Base-by-base conservation (phyloP, 257 asterid species). In the Ehretia macrophylla region DNA sequence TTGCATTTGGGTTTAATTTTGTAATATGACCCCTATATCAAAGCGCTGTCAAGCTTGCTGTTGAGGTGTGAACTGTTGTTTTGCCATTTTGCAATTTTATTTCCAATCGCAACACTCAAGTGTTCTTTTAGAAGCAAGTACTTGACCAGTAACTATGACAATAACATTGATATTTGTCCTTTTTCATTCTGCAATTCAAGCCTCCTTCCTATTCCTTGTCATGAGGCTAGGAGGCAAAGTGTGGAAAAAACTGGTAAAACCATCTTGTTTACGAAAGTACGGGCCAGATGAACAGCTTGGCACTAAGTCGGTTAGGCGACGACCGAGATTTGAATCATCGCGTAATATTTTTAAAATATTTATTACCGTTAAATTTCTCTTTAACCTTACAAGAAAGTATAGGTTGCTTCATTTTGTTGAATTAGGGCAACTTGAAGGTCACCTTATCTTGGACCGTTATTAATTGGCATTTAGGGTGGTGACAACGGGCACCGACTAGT, bases 101-200 rank as follows among this genome's bases (percentile, higher is more conserved):
- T 58, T 51, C 54, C 65, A 55, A 56, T 59, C 19, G 13, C 64
- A 44, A 18, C 17, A 19, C 47, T 20, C 23, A 42, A 42, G 47
- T 42, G 47, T 4, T 4, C 14, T 3, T 42, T 10, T 42, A 42
- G 47, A 42, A 42, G 47, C 47, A 42, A 42, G 47, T 42, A 42
- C 47, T 42, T 14, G 47, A 42, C 47, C 47, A 38, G 11, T 38
- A 38, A 38, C n/a, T 42, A 42, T 42, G 47, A 42, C 12, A 3
- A 27, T 27, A 6, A 27, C 35, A 27, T 27, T 27, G 35, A 27
- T 27, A 1, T 1, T 54, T 16, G 77, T 67, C 73, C 59, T 62
- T 74, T n/a, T 62, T 65, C 78, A 19, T 23, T 11, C 60, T 70
- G 65, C 58, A 55, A 32, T 16, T 18, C 4, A 37, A 54, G 56